These are phyloP conservation scores for Knoxia roxburghii DNA, from an alignment of 257 asterid genomes.

Conservation along the genomic window DNA sequence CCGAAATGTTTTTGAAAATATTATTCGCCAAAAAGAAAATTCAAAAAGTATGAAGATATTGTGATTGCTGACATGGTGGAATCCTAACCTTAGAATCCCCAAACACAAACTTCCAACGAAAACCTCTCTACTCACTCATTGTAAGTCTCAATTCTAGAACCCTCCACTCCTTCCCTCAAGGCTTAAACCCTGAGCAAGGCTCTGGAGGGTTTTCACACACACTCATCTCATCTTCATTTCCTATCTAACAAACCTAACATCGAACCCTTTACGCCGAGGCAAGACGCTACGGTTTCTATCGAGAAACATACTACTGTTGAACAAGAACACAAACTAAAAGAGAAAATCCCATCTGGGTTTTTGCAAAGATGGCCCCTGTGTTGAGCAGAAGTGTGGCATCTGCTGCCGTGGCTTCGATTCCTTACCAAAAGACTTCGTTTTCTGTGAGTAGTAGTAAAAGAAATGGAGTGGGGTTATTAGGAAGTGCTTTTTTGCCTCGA, in stretches of 20 bases:
- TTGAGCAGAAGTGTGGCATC: conserved; percentile 67
- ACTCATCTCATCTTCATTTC: conserved; percentile 13
- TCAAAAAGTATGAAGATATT: conserved; percentile 27
- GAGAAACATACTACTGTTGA: neutral
- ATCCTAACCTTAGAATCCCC: conserved; percentile 43
- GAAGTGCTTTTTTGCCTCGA: conserved; percentile 48
- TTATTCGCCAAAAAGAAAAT: neutral
- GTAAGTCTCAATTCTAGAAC: conserved; percentile 49
- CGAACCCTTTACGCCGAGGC: neutral
- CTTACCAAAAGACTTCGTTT: conserved; percentile 36
- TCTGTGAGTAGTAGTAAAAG: conserved; percentile 26
- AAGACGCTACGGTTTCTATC: neutral
- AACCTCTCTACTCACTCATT: conserved; percentile 12
- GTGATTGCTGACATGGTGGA: conserved; percentile 48
- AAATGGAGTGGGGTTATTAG: conserved; percentile 31
- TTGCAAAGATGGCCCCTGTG: conserved; percentile 67
- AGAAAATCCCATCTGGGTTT: conserved; percentile 21
- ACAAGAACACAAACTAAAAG: conserved; percentile 9
- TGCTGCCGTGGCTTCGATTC: conserved; percentile 49
- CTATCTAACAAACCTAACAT: conserved; percentile 14
- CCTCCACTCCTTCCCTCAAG: conserved; percentile 42
- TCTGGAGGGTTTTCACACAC: conserved; percentile 15
- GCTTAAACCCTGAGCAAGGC: conserved; percentile 16
- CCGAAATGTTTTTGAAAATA: too few relatives aligned
- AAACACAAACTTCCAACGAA: conserved; percentile 36